These are phyloP conservation scores for Purpureocillium lavendulum DNA, from an alignment of 2,329 filamentous ascomycete genomes.

Conservation along the genomic window DNA sequence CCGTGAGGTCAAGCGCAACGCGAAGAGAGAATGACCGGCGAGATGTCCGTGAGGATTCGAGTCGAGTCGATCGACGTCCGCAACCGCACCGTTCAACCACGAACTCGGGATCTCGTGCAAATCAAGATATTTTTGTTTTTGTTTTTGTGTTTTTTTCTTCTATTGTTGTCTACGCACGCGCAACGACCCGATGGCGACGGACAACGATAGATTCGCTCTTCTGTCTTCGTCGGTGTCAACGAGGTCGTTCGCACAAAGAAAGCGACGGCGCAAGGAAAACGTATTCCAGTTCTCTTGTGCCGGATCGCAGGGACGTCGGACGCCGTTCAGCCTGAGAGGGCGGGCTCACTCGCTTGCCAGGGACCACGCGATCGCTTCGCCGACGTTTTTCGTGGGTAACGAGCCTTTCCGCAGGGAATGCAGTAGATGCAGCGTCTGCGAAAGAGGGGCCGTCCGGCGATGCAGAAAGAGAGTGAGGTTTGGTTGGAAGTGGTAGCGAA, in stretches of 20 bases:
- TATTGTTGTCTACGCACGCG: conserved; percentile 29
- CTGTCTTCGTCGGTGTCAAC: conserved; percentile 25
- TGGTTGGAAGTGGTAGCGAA: conserved; percentile 9
- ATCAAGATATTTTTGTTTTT: conserved; percentile 11
- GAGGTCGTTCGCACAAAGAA: conserved; percentile 24
- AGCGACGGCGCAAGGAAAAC: conserved; percentile 26
- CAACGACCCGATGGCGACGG: conserved; percentile 23
- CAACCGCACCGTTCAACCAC: conserved; percentile 8
- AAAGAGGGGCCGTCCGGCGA: conserved; percentile 10
- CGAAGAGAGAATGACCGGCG: neutral
- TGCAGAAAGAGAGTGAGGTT: conserved; percentile 11
- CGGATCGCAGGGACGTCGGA: conserved; percentile 18
- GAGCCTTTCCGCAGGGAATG: conserved; percentile 7
- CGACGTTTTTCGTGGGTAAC: conserved; percentile 3
- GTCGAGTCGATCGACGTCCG: conserved; percentile 1
- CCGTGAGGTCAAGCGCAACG: conserved; percentile 12
- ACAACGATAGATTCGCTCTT: conserved; percentile 24
- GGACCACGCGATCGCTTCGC: conserved; percentile 6
- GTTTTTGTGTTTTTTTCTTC: conserved; percentile 14
- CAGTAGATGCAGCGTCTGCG: conserved; percentile 7
- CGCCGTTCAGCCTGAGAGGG: conserved; percentile 11
- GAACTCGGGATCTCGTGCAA: conserved; percentile 21
- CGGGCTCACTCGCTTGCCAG: conserved; percentile 9
- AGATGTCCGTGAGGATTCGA: neutral
- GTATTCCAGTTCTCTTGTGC: conserved; percentile 33